Base-by-base conservation (phyloP, 169 alveolate species). In the Plasmodium chabaudi region DNA sequence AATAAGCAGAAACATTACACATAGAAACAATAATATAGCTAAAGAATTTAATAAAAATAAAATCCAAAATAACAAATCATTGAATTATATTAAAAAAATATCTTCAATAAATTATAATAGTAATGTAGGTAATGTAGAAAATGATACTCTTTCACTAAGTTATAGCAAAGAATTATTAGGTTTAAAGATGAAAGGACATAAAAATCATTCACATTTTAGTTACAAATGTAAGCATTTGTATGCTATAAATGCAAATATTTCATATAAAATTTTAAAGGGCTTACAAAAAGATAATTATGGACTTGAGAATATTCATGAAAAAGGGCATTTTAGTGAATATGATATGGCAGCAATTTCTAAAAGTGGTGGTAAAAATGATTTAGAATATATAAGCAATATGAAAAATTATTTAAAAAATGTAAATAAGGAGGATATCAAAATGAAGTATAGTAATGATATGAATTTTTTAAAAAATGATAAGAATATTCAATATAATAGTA, bases 271-370 rank as follows among this genome's bases (percentile, higher is more conserved):
- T 19, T 55, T 23, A 49, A 63, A 51, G 15, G 51, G 44, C 10
- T 63, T 77, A 64, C 44, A 21, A 51, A 77, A 23, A 63, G 47
- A 47, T 51, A 51, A 64, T 63, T 57, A 56, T 49, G 69, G 49
- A 34, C 51, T 25, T n/a, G 17, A 15, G 5, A 77, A 77, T 10
- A 27, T 23, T 64, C 23, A 63, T 57, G 39, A 53, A 13, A 73
- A 27, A 13, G 77, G 88, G 1, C 65, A 64, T 77, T 64, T 63
- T 53, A 77, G 88, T 42, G 88, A 77, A 63, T 77, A 63, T 47
- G 88, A 77, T 46, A 27, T 49, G 21, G 59, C 51, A 27, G 51
- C 61, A 77, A 65, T 59, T 44, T 15, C 46, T 15, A 44, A 60
- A 55, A 27, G 53, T 49, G 63, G 34, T 9, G 39, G n/a, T 4